Conservation (phyloP, 768 basidiomycete species). For the Cystofilobasidium macerans region DNA sequence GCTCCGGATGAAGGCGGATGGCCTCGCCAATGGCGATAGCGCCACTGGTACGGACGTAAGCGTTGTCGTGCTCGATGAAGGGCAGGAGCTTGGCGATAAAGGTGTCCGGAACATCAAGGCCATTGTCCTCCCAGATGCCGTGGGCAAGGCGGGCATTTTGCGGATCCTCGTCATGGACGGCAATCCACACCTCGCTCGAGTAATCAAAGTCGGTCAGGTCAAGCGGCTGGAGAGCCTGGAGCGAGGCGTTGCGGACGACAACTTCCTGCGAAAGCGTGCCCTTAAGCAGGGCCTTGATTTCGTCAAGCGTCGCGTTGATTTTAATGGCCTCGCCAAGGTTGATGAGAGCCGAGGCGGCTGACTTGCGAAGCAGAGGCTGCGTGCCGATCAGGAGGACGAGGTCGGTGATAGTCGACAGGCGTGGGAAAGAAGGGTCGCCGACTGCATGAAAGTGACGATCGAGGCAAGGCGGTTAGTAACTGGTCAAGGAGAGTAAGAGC, state of each 20-base stretch:
- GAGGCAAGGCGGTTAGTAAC: not conserved
- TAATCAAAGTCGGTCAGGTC: constrained; percentile 91
- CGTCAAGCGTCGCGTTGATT: constrained; percentile 50
- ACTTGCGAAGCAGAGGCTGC: constrained; percentile 71
- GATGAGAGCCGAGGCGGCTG: constrained; percentile 66
- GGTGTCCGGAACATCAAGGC: constrained; percentile 66
- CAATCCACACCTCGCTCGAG: constrained; percentile 77
- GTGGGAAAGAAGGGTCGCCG: constrained; percentile 59
- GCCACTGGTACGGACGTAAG: constrained; percentile 63
- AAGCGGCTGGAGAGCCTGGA: constrained; percentile 85
- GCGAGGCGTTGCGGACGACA: constrained; percentile 71
- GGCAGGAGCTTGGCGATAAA: constrained; percentile 51
- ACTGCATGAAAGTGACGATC: constrained; percentile 43
- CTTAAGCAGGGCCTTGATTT: constrained; percentile 54
- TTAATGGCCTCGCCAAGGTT: constrained; percentile 72
- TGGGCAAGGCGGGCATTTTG: constrained; percentile 73
- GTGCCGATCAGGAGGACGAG: constrained; percentile 61
- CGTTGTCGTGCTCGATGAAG: constrained; percentile 65
- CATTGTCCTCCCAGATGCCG: constrained; percentile 90
- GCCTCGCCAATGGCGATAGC: constrained; percentile 68
- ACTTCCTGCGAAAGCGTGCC: constrained; percentile 77
- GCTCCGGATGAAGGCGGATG: constrained; percentile 59
- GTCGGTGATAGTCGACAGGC: constrained; percentile 54
- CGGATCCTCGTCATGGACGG: constrained; percentile 76
- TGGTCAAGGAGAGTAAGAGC: not conserved